A percentile compares a stretch with the other conserved stretches of the same genome.
These are phyloP conservation scores for Colletotrichum musae DNA, from an alignment of 2,329 filamentous ascomycete genomes.

Conservation along the genomic window DNA sequence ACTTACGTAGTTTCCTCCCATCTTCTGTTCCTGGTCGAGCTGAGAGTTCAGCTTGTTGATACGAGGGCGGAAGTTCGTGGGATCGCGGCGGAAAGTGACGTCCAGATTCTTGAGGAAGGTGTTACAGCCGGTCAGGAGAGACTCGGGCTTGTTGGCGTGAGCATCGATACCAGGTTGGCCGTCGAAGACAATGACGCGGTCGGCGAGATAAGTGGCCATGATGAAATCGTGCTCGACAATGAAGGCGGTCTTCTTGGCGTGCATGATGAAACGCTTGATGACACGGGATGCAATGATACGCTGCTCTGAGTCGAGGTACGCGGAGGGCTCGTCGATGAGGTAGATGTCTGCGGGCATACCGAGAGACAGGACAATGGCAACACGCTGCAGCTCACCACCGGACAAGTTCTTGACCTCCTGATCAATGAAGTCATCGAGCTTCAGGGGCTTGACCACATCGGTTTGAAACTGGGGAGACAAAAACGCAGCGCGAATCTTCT, in stretches of 20 bases:
- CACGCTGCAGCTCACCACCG: conserved; percentile 99
- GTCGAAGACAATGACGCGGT: conserved; percentile 98
- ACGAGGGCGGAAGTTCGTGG: conserved; percentile 94
- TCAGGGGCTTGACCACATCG: conserved; percentile 99
- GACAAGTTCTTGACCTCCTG: conserved; percentile 99
- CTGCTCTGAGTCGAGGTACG: conserved; percentile 98
- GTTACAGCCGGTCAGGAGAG: conserved; percentile 95
- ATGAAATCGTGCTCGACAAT: conserved; percentile 99
- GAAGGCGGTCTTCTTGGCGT: conserved; percentile 99
- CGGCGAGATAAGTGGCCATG: conserved; percentile 84
- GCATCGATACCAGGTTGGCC: conserved; percentile 91
- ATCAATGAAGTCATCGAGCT: conserved; percentile 98
- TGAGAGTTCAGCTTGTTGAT: conserved; percentile 99
- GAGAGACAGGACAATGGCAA: conserved; percentile 96
- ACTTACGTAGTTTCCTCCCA: conserved; percentile 90
- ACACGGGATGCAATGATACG: conserved; percentile 97
- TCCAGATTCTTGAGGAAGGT: conserved; percentile 95
- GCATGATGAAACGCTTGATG: conserved; percentile 99
- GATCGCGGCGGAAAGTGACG: conserved; percentile 98
- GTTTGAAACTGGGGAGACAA: conserved; percentile 98
- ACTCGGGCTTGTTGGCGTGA: conserved; percentile 91
- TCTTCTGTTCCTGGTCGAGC: conserved; percentile 97
- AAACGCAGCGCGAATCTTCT: conserved; percentile 99
- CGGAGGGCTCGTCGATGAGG: conserved; percentile 96
- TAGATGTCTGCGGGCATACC: conserved; percentile 98